Evolutionary conservation across 495 filamentous ascomycete species (phyloP).

Genomic region (Penicillium pancosmium): DNA sequence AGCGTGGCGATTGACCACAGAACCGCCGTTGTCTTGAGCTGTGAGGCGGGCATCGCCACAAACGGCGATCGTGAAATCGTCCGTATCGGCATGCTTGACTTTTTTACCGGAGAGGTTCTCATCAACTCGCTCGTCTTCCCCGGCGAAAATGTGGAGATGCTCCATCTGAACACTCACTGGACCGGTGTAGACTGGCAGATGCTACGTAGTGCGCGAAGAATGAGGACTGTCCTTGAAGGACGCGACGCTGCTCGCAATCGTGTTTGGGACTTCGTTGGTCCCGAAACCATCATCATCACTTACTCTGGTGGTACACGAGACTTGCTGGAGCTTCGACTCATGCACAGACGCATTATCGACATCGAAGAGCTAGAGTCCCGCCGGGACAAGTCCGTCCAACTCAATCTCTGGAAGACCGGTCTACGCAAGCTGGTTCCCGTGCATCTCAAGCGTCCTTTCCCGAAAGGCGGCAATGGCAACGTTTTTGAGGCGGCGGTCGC

Average conservation of each 20-base stretch:
- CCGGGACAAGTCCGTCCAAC: not conserved
- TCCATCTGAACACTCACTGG: constrained; percentile 40
- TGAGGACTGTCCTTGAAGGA: constrained; percentile 24
- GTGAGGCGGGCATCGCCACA: constrained; percentile 47
- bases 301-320: constrained; percentile 30
- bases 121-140: constrained; percentile 49
- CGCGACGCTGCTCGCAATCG: constrained; percentile 32
- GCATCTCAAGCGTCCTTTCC: constrained; percentile 34
- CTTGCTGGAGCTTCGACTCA: constrained; percentile 32
- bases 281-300: constrained; percentile 35
- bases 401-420: constrained; percentile 14
- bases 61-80: constrained; percentile 42
- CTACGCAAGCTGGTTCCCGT: constrained; percentile 33
- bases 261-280: constrained; percentile 42
- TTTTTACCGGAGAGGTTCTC: constrained; percentile 42
- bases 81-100: constrained; percentile 45
- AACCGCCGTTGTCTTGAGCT: constrained; percentile 48
- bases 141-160: constrained; percentile 24
- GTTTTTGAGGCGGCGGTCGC: constrained; percentile 48
- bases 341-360: constrained; percentile 34
- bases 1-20: not conserved
- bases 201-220: constrained; percentile 23
- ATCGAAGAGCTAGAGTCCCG: constrained; percentile 22
- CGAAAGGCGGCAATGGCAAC: constrained; percentile 30
- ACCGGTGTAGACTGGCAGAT: constrained; percentile 37